phyloP scores from a whole-genome alignment of 805 yeast genomes.

The Schizosaccharomyces cryophilus region DNA sequence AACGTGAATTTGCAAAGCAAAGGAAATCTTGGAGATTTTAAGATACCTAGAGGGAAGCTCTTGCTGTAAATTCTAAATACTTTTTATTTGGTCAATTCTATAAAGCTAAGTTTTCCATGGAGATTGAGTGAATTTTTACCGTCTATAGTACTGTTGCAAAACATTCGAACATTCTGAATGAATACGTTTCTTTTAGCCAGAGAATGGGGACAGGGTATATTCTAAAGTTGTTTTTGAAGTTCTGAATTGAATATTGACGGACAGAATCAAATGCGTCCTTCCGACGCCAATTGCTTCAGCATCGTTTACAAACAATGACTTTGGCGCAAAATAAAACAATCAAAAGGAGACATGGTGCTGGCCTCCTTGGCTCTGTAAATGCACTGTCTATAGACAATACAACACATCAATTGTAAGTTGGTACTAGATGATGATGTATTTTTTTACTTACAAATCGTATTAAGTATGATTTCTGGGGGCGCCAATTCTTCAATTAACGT shows the following conservation, averaged over 20 bases:
- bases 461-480: conserved; percentile 35
- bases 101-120: no score
- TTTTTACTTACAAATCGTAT: background rate
- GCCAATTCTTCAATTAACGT: conserved; percentile 44
- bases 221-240: background rate
- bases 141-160: no score
- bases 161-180: background rate
- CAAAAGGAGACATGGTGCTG: background rate
- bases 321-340: background rate
- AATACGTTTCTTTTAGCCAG: background rate
- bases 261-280: background rate
- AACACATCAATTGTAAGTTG: background rate
- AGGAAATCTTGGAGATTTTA: no score
- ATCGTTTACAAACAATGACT: background rate
- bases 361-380: background rate
- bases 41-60: no score
- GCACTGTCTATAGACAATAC: background rate
- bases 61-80: no score
- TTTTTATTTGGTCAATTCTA: no score
- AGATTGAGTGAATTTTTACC: no score
- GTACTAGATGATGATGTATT: no score
- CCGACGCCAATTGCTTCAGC: background rate
- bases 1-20: no score
- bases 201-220: background rate
- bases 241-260: background rate